Base-by-base conservation (phyloP, 225 moss, liverwort and hornwort genomes). In the Anthoceros angustus region DNA sequence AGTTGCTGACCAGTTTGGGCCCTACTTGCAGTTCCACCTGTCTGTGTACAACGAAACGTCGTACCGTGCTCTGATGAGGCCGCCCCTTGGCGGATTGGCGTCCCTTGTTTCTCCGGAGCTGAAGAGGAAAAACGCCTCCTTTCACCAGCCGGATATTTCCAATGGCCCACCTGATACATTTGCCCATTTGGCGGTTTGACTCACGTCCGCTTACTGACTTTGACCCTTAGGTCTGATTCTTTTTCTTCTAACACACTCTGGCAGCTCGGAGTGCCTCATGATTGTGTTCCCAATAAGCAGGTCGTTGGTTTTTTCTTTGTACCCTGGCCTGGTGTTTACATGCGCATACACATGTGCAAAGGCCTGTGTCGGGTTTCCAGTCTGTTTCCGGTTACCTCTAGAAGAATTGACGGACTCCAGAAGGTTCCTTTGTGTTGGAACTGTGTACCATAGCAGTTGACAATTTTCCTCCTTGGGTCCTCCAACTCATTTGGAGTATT, bases 51-150 rank as follows among this genome's bases (percentile, higher is more conserved):
- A 82, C 15, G 87, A 94, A 72, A 75, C 77, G 63, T 79, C 80
- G 0, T 94, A 90, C 63, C 72, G 90, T 67, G 86, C 87, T 40
- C 62, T 79, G 70, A 88, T 94, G 87, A 90, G 85, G 68, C 90
- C 88, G 74, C 94, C 94, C 63, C 90, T 86, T 9, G 79, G 78
- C 40, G 78, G 78, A 62, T 68, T 78, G 73, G 75, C 75, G 64
- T 78, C 78, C 62, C 55, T 55, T 15, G 55, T 55, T 55, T 55
- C 55, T 55, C 55, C 55, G 18, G 55, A 55, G 55, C 23, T 55
- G n/a, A 55, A 55, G 55, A 55, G 55, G 55, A 55, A 55, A 23
- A 55, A 15, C 23, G 23, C 55, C 55, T 55, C 55, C 55, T 55
- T 55, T 32, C 32, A 32, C 55, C n/a, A 55, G 14, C 23, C 12